These are phyloP conservation scores for Colletotrichum incanum DNA, from an alignment of 2,329 filamentous ascomycete species.

Conservation along the genomic window DNA sequence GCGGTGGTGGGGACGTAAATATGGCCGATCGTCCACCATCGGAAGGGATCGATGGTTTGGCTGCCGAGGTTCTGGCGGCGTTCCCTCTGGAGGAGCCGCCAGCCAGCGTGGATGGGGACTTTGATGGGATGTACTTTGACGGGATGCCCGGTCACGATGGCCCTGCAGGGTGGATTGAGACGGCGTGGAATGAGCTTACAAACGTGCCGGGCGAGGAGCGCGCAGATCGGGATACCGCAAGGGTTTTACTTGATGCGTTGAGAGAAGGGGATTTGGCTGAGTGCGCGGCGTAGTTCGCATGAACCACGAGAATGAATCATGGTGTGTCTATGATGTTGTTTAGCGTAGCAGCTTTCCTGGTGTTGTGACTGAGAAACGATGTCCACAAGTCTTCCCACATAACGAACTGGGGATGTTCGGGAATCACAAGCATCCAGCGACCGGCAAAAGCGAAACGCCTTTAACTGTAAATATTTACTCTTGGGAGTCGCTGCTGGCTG, in stretches of 20 bases:
- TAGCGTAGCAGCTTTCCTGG: background rate
- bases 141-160: constrained; percentile 50
- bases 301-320: background rate
- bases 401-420: too few species aligned
- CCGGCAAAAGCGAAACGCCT: too few species aligned
- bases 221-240: constrained; percentile 56
- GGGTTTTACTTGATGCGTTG: constrained; percentile 56
- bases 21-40: constrained; percentile 46
- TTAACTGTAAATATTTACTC: too few species aligned
- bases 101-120: constrained; percentile 45
- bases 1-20: constrained; percentile 28
- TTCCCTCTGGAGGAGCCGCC: constrained; percentile 51
- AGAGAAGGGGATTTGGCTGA: constrained; percentile 50
- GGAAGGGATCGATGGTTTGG: constrained; percentile 51
- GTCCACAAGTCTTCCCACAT: too few species aligned
- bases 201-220: constrained; percentile 47
- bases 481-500: too few species aligned
- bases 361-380: background rate
- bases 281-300: constrained; percentile 24
- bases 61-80: constrained; percentile 51
- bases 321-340: background rate
- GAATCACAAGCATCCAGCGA: too few species aligned
- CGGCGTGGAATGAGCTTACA: constrained; percentile 52
- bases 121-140: constrained; percentile 49
- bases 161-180: constrained; percentile 56